phyloP scores from a whole-genome alignment of 495 filamentous ascomycete species.

The Penicillium tannophilum region DNA sequence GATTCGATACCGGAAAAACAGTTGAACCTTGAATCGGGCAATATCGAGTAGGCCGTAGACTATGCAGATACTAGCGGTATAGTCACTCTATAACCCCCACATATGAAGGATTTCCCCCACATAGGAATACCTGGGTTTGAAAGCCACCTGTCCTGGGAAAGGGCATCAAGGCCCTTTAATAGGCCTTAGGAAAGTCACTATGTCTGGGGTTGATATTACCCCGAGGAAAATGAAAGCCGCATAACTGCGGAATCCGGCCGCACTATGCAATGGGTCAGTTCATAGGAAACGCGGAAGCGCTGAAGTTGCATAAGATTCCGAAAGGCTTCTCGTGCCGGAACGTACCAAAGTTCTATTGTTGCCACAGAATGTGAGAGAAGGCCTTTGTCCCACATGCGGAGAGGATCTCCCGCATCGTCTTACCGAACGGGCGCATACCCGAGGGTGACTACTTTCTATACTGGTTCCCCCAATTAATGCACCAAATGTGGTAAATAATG shows the following conservation, averaged over 20 bases:
- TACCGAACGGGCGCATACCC: constrained; percentile 6
- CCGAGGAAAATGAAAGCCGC: not conserved
- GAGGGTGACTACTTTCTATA: not conserved
- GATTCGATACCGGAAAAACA: not conserved
- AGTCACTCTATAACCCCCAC: not conserved
- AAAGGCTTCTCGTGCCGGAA: constrained; percentile 2
- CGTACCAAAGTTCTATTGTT: not conserved
- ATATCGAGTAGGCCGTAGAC: not conserved
- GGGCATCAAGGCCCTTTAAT: not conserved
- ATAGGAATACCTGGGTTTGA: no score
- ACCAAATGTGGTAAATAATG: not conserved
- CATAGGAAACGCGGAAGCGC: not conserved
- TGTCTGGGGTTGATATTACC: not conserved
- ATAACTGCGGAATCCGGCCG: not conserved
- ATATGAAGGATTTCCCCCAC: not conserved
- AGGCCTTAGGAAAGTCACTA: not conserved
- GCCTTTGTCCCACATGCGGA: not conserved
- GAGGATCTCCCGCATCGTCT: not conserved
- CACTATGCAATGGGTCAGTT: not conserved
- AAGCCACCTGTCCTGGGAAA: no score
- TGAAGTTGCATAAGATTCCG: not conserved
- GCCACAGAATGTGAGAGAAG: not conserved
- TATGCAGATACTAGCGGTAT: not conserved
- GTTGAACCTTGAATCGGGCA: not conserved
- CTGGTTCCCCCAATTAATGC: not conserved